Evolutionary conservation across 2,329 filamentous ascomycete species (phyloP).

Genomic region (Colletotrichum chlorophyti): DNA sequence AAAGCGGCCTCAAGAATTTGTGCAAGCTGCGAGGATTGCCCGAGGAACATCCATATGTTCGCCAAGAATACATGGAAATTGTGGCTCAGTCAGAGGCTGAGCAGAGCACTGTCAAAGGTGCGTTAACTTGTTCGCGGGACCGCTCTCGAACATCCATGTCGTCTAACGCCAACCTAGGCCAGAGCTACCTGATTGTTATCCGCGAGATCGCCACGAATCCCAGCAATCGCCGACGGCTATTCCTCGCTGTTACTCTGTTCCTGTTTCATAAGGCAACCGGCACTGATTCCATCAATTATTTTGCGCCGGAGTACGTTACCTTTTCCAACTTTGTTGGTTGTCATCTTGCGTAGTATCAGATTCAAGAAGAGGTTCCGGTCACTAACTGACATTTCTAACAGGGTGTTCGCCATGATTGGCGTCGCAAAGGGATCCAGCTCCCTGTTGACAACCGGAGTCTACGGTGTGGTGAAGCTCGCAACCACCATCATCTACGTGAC

Average conservation of each 20-base stretch:
- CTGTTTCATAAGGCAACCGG: constrained; percentile 50
- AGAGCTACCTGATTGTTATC: constrained; percentile 41
- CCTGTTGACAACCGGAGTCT: constrained; percentile 44
- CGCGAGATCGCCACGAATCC: constrained; percentile 39
- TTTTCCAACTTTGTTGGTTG: no score
- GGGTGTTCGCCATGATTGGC: constrained; percentile 48
- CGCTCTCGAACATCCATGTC: no score
- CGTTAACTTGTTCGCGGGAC: no score
- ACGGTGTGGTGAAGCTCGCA: constrained; percentile 35
- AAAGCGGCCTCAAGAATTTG: constrained; percentile 43
- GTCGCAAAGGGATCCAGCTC: constrained; percentile 38
- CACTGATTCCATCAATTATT: constrained; percentile 48
- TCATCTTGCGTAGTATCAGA: no score
- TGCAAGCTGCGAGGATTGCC: constrained; percentile 42
- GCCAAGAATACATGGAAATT: constrained; percentile 29
- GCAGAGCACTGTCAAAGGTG: constrained; percentile 7
- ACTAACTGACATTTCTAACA: no score
- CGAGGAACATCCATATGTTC: constrained; percentile 25
- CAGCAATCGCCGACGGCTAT: constrained; percentile 41
- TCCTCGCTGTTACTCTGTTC: constrained; percentile 43
- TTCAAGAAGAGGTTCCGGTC: no score
- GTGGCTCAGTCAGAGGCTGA: constrained; percentile 25
- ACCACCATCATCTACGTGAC: constrained; percentile 36
- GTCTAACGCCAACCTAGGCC: neutral
- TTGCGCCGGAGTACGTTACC: no score